Conservation (phyloP, 805 yeast species). For the Kuraishia cidri region DNA sequence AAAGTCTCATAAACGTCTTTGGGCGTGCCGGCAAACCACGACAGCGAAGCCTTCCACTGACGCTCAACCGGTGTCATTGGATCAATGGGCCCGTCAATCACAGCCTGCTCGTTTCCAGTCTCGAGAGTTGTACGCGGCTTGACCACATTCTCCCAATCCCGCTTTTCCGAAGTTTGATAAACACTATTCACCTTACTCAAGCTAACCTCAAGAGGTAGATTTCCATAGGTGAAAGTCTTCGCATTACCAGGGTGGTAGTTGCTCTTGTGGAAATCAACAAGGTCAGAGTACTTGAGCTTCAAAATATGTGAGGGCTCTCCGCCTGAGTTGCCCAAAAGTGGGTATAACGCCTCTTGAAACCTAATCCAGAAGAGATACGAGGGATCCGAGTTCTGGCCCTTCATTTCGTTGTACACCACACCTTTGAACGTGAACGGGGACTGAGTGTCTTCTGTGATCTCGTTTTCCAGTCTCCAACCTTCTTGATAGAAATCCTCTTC, state of each 20-base stretch:
- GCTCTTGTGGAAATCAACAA: constrained; percentile 63
- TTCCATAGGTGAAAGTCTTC: constrained; percentile 81
- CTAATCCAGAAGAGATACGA: constrained; percentile 79
- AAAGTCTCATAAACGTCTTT: constrained; percentile 61
- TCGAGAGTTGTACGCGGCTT: constrained; percentile 38
- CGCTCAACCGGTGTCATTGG: constrained; percentile 57
- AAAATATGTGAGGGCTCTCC: constrained; percentile 88
- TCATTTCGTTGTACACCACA: constrained; percentile 97
- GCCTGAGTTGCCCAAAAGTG: constrained; percentile 82
- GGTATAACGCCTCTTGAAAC: constrained; percentile 77
- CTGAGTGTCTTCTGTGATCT: constrained; percentile 40
- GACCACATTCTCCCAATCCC: constrained; percentile 20
- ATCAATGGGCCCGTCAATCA: constrained; percentile 70
- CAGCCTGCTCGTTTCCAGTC: constrained; percentile 21
- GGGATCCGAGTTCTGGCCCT: constrained; percentile 89
- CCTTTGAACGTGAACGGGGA: constrained; percentile 79
- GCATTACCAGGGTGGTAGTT: constrained; percentile 91
- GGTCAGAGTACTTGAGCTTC: constrained; percentile 60
- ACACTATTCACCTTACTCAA: constrained; percentile 44
- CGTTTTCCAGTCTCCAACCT: constrained; percentile 93
- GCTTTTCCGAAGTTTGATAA: constrained; percentile 44
- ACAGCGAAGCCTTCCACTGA: constrained; percentile 74
- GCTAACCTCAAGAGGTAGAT: constrained; percentile 54
- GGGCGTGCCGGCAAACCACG: constrained; percentile 84
- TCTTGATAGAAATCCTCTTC: constrained; percentile 86